Base-by-base conservation (phyloP, 371 early-diverging fungal genomes). In the Mortierella sp. region DNA sequence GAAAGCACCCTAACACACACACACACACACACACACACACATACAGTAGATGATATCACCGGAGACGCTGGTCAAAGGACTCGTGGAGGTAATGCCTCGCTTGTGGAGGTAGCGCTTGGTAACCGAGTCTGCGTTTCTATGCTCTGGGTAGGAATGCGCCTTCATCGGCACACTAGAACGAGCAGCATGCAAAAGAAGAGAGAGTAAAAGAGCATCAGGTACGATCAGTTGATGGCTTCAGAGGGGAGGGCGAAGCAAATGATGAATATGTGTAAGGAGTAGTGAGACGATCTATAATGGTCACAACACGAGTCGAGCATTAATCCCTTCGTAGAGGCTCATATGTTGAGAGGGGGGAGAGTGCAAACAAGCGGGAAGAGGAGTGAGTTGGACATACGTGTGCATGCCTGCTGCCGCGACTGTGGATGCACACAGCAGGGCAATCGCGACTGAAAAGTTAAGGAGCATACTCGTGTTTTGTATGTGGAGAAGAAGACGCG, bases 21-120 rank as follows among this genome's bases (percentile, higher is more conserved):
- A 11, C 5, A 28, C 3, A 59, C 13, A 31, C 8, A 5, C 21
- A 64, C 37, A 46, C 19, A 75, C 8, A 24, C 3, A 48, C 73
- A 48, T 78, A 78, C 79, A 31, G 37, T 74, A 79, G 2, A 74
- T 8, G 11, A 74, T 43, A 28, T 79, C 79, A 48, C 46, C 55
- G 0, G 26, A 9, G 48, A 55, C 26, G 16, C 48, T 79, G 31
- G 71, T 74, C 19, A 73, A 9, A 13, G 79, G 64, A 10, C 69
- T 79, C 3, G 71, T 40, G 2, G 79, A 71, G 55, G 67, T 2
- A 34, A 43, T 5, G 43, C 64, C 69, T 8, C 84, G 80, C 74
- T 77, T 79, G 3, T 76, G 80, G 50, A 77, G 75, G 72, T 83
- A 83, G 6, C 73, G 71, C 75, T 76, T 74, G n/a, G 77, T 77